Evolutionary conservation across 2,329 filamentous ascomycete species (phyloP).

Genomic region (Fusarium incarnatum): DNA sequence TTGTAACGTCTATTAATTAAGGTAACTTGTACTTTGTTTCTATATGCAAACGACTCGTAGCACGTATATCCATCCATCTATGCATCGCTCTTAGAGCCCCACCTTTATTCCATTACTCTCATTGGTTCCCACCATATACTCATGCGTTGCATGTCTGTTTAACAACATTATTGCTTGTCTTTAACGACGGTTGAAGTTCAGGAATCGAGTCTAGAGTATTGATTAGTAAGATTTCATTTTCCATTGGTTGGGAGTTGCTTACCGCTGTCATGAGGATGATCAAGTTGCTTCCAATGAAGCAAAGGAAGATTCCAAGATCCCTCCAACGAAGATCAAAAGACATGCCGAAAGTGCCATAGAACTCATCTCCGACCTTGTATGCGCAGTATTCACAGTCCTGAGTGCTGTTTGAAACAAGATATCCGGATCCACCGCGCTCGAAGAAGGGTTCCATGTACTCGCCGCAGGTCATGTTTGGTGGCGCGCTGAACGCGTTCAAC

Average conservation of each 20-base stretch:
- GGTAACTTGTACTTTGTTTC: neutral
- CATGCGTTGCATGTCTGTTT: neutral
- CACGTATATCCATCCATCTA: neutral
- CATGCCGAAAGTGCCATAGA: slow-evolving; percentile 76
- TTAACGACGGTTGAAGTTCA: slow-evolving; percentile 65
- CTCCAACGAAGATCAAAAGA: slow-evolving; percentile 79
- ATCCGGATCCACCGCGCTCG: slow-evolving; percentile 73
- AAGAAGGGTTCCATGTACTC: slow-evolving; percentile 46
- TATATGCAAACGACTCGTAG: neutral
- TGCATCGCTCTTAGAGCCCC: neutral
- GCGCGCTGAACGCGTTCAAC: slow-evolving; percentile 71
- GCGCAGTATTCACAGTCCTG: slow-evolving; percentile 83
- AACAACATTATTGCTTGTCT: neutral
- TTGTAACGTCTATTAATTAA: neutral
- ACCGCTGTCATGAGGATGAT: slow-evolving; percentile 68
- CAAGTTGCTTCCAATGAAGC: slow-evolving; percentile 83
- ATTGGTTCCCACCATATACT: neutral
- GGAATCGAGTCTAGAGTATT: slow-evolving; percentile 57
- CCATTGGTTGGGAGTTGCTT: slow-evolving; percentile 47
- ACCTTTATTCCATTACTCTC: neutral
- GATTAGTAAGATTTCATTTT: slow-evolving; percentile 13
- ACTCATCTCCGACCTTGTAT: slow-evolving; percentile 82
- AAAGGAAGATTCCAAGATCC: slow-evolving; percentile 81
- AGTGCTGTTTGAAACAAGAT: slow-evolving; percentile 74
- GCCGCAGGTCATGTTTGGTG: slow-evolving; percentile 56